Conservation (phyloP, 2,329 filamentous ascomycete species). For the Fusarium brachygibbosum region DNA sequence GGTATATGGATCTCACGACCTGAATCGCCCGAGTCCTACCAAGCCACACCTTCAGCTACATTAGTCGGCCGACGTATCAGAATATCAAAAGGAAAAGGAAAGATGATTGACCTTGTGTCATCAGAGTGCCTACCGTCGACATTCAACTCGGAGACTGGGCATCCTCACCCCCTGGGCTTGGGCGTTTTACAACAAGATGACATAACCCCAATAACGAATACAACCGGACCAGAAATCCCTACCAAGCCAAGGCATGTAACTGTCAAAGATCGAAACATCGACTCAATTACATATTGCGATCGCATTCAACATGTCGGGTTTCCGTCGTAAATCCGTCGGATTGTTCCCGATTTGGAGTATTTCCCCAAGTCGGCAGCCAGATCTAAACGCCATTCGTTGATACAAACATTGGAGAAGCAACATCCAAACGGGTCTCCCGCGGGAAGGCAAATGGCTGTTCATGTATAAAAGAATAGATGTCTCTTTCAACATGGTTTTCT, state of each 20-base stretch:
- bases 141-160: not conserved
- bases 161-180: not conserved
- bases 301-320: not conserved
- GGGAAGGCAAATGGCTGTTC: conserved; percentile 25
- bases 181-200: conserved; percentile 20
- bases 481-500: not conserved
- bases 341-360: conserved; percentile 31
- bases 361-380: conserved; percentile 23
- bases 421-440: conserved; percentile 3
- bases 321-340: conserved; percentile 43
- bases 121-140: conserved; percentile 4
- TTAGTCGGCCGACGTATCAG: conserved; percentile 33
- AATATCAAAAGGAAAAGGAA: conserved; percentile 43
- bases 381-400: conserved; percentile 36
- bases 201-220: not conserved
- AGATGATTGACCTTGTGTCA: conserved; percentile 22
- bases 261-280: conserved; percentile 31
- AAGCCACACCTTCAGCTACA: conserved; percentile 45
- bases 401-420: conserved; percentile 15
- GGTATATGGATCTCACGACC: conserved; percentile 82
- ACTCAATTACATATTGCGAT: conserved; percentile 13
- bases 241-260: conserved; percentile 19
- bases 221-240: not conserved
- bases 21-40: conserved; percentile 55
- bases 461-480: conserved; percentile 39